Percentiles rank a stretch among this genome's conserved stretches.
These are phyloP conservation scores for Talaromyces sp. DNA, from an alignment of 2,329 filamentous ascomycete genomes.

Conservation along the genomic window DNA sequence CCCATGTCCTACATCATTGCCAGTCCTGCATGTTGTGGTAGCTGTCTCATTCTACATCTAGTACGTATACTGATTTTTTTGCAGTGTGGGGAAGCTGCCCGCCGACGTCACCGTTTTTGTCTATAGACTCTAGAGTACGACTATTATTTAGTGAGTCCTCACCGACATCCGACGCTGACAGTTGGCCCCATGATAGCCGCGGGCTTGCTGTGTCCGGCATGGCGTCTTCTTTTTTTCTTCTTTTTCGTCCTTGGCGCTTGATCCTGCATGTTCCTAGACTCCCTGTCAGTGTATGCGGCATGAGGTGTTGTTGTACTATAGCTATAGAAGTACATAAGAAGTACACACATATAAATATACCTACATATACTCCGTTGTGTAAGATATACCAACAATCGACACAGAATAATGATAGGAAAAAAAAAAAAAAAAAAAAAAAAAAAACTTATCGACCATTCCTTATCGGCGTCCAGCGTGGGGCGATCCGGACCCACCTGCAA, in stretches of 20 bases:
- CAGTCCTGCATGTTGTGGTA: background rate
- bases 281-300: too few relatives aligned
- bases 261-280: background rate
- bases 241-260: background rate
- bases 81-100: background rate
- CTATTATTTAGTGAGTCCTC: background rate
- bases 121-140: too few relatives aligned
- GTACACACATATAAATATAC: background rate
- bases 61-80: background rate
- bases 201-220: background rate
- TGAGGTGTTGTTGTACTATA: background rate
- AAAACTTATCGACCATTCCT: background rate
- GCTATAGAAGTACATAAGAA: background rate
- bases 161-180: background rate
- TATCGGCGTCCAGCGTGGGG: background rate
- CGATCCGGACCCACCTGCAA: background rate
- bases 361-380: too few relatives aligned
- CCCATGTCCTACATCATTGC: background rate
- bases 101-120: slow-evolving; percentile 5
- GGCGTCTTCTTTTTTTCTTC: background rate
- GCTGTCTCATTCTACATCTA: too few relatives aligned
- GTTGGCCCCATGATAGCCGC: background rate
- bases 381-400: too few relatives aligned
- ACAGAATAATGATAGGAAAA: background rate
- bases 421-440: background rate